Base-by-base conservation (phyloP, 345 rosid species). In the Hibiscus mutabilis region DNA sequence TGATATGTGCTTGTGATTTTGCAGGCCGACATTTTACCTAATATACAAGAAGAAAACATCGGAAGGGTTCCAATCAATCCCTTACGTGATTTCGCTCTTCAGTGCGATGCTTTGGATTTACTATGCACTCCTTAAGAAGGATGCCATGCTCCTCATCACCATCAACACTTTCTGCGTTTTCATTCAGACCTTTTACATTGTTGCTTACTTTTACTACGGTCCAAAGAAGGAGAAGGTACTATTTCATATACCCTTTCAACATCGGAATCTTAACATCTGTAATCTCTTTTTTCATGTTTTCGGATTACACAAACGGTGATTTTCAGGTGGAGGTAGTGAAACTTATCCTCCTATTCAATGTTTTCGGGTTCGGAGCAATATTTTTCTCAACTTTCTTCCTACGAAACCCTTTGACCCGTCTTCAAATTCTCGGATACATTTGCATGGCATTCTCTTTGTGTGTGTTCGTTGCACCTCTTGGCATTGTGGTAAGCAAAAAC, bases 401-500 rank as follows among this genome's bases (percentile, higher is more conserved):
- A 0, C 33, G 73, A 33, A 76, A 82, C 35, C 91, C 18, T 4
- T 69, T 53, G n/a, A 24, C 0, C 6, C 91, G 94, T 19, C 74
- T 76, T 24, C n/a, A 68, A 11, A 71, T 90, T 52, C 82, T 95
- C 14, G 98, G 97, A 37, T 89, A 89, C 81, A 77, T 90, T 53
- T 90, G 97, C 80, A 82, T 95, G 92, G 74, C 79, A 22, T 86
- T 92, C 62, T 69, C 97, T 53, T 74, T 90, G 7, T 52, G 80
- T 55, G 97, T 92, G 1, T 95, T 95, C 40, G 87, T 75, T 29
- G 96, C 98, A 16, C 98, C 99, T 21, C 97, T 92, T 40, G 79
- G 88, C 79, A 89, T 92, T 80, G 64, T 92, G 83, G 98, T 91
- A 71, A 76, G 86, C 42, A 15, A 25, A 58, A 22, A 2, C 21